phyloP scores from a whole-genome alignment of 176 grass and related monocot species.

The Ensete ventricosum region DNA sequence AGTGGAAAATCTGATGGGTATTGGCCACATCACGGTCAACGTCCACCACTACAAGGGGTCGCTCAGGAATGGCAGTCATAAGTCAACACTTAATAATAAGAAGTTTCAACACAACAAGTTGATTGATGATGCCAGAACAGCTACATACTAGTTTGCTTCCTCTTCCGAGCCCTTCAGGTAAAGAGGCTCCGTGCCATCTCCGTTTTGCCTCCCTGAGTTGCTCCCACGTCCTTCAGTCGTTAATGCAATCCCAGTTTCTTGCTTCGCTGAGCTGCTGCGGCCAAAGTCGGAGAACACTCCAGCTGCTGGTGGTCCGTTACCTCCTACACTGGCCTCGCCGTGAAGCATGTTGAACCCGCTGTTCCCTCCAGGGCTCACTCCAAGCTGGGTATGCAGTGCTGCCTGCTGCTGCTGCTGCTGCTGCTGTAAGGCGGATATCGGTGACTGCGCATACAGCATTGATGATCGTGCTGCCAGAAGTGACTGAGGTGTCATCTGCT shows the following conservation, averaged over 20 bases:
- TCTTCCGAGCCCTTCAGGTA: conserved; percentile 91
- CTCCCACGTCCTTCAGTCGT: conserved; percentile 35
- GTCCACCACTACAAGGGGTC: not conserved
- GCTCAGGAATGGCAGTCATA: not conserved
- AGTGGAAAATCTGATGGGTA: too few relatives aligned
- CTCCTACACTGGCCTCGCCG: conserved; percentile 70
- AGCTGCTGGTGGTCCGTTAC: conserved; percentile 20
- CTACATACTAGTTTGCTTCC: conserved; percentile 23
- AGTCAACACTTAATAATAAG: not conserved
- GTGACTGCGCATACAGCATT: conserved; percentile 69
- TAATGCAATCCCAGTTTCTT: conserved; percentile 47
- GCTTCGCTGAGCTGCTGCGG: conserved; percentile 30
- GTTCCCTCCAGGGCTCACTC: conserved; percentile 44
- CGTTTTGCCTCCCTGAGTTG: conserved; percentile 50
- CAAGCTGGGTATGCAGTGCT: conserved; percentile 48
- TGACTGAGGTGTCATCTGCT: conserved; percentile 55
- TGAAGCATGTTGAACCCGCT: conserved; percentile 86
- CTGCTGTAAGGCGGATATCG: conserved; percentile 55
- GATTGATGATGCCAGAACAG: not conserved
- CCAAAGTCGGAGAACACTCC: conserved; percentile 63
- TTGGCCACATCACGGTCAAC: not conserved
- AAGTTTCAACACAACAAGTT: not conserved
- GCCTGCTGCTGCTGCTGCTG: conserved; percentile 10
- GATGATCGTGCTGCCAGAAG: conserved; percentile 73
- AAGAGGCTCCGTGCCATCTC: conserved; percentile 36